Percentiles rank a stretch among this genome's conserved stretches.
Evolutionary conservation across 2,329 filamentous ascomycete species (phyloP).

Genomic region (Talaromyces sp.): DNA sequence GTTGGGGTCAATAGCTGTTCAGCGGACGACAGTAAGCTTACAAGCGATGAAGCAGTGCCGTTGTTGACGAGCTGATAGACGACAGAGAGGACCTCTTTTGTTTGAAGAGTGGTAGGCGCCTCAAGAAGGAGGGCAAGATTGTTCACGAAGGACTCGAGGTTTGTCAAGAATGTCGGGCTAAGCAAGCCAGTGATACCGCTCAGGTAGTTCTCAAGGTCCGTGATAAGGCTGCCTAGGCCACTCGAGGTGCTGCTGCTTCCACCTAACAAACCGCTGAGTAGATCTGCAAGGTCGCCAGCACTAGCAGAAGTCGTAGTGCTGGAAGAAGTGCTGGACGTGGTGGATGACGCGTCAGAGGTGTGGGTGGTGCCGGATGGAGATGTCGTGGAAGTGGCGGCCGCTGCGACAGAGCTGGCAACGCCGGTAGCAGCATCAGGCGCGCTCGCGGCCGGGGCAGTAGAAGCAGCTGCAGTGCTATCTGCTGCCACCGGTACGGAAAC

Average conservation of each 20-base stretch:
- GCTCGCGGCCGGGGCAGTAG: constrained; percentile 4
- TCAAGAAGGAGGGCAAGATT: constrained; percentile 35
- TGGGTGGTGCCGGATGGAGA: not conserved
- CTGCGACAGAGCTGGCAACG: constrained; percentile 3
- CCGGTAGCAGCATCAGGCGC: constrained; percentile 1
- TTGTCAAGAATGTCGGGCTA: constrained; percentile 30
- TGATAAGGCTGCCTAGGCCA: constrained; percentile 17
- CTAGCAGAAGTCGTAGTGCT: constrained; percentile 13
- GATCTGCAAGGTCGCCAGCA: constrained; percentile 9
- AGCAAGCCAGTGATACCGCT: constrained; percentile 28
- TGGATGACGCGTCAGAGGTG: constrained; percentile 1
- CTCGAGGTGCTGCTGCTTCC: constrained; percentile 6
- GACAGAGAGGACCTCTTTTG: constrained; percentile 25
- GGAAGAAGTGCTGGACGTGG: not conserved
- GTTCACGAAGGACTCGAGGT: constrained; percentile 37
- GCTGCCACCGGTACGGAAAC: not conserved
- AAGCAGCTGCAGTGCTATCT: constrained; percentile 3
- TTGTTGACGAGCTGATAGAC: constrained; percentile 17
- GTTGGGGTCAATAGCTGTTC: constrained; percentile 17
- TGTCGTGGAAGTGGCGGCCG: constrained; percentile 1
- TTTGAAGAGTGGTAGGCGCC: constrained; percentile 33
- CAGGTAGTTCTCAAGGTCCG: constrained; percentile 19
- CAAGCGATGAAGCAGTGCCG: constrained; percentile 9
- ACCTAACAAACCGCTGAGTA: constrained; percentile 13
- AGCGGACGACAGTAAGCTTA: constrained; percentile 13